Evolutionary conservation across 2,329 filamentous ascomycete species (phyloP).

Genomic region (Ceratocystiopsis minuta): DNA sequence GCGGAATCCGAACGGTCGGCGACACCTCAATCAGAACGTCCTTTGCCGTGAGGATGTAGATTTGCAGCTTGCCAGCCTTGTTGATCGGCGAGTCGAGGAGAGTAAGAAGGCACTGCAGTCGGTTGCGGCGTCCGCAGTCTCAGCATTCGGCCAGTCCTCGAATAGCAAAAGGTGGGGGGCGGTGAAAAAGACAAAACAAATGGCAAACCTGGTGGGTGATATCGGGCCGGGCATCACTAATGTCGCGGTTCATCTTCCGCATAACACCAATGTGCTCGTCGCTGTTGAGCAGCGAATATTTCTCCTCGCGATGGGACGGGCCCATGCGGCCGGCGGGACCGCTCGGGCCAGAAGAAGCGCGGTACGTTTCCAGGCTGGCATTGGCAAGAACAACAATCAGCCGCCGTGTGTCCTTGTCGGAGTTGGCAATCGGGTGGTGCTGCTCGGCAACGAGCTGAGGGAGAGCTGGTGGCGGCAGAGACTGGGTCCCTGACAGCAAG

Average conservation of each 20-base stretch:
- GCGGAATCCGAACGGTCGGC: slow-evolving; percentile 90
- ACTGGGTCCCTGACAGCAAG: slow-evolving; percentile 59
- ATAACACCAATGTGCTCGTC: slow-evolving; percentile 98
- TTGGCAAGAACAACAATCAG: slow-evolving; percentile 94
- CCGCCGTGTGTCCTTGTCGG: slow-evolving; percentile 78
- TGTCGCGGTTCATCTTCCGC: slow-evolving; percentile 98
- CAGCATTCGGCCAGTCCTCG: background rate
- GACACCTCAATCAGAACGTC: slow-evolving; percentile 95
- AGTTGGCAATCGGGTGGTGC: slow-evolving; percentile 62
- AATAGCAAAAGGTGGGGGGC: background rate
- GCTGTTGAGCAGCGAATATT: slow-evolving; percentile 94
- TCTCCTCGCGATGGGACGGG: slow-evolving; percentile 57
- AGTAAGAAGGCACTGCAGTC: slow-evolving; percentile 79
- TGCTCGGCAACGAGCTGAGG: slow-evolving; percentile 90
- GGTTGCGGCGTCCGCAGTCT: slow-evolving; percentile 2
- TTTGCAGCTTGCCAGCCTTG: slow-evolving; percentile 93
- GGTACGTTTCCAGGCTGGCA: slow-evolving; percentile 94
- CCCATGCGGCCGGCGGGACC: slow-evolving; percentile 47
- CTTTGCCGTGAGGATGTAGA: slow-evolving; percentile 96
- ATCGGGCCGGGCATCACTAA: slow-evolving; percentile 91
- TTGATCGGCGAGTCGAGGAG: slow-evolving; percentile 96
- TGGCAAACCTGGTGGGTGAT: slow-evolving; percentile 81
- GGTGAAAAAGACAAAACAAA: slow-evolving; percentile 3
- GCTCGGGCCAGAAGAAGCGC: slow-evolving; percentile 57
- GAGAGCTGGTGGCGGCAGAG: slow-evolving; percentile 76